Conservation (phyloP, 805 yeast species). For the Saturnispora halmiae region DNA sequence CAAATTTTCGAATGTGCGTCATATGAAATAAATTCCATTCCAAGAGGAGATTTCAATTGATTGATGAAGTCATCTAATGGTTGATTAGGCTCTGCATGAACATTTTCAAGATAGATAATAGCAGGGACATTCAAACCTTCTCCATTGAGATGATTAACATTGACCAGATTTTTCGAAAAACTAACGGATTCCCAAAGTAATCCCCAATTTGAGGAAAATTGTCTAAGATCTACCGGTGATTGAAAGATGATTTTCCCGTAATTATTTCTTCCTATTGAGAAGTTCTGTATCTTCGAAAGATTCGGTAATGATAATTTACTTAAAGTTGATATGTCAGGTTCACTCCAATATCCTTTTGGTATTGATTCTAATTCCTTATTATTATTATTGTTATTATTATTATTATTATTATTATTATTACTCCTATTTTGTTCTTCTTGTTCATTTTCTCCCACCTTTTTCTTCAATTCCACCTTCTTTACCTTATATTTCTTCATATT, state of each 20-base stretch:
- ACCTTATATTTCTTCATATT: too few relatives aligned
- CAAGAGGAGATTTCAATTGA: constrained; percentile 44
- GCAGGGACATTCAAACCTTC: constrained; percentile 72
- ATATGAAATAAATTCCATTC: constrained; percentile 73
- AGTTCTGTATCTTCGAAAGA: constrained; percentile 44
- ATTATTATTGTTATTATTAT: neutral
- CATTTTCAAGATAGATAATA: constrained; percentile 54
- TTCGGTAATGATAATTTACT: constrained; percentile 38
- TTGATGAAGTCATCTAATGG: constrained; percentile 26
- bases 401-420: neutral
- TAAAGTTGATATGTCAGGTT: constrained; percentile 40
- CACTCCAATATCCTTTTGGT: constrained; percentile 56
- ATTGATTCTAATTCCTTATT: neutral
- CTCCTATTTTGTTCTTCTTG: too few relatives aligned
- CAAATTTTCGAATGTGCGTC: constrained; percentile 67
- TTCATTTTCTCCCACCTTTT: too few relatives aligned
- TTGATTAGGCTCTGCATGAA: constrained; percentile 25
- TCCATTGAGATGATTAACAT: constrained; percentile 60
- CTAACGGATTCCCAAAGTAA: constrained; percentile 33
- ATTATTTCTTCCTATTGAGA: constrained; percentile 59
- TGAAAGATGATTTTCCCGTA: constrained; percentile 60
- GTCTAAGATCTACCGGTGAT: constrained; percentile 60
- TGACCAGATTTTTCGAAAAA: constrained; percentile 43
- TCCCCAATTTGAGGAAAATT: constrained; percentile 35
- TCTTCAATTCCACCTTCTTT: too few relatives aligned